These are phyloP conservation scores for Basidiobolus heterosporus DNA, from an alignment of 371 early-diverging fungal species.

Conservation along the genomic window DNA sequence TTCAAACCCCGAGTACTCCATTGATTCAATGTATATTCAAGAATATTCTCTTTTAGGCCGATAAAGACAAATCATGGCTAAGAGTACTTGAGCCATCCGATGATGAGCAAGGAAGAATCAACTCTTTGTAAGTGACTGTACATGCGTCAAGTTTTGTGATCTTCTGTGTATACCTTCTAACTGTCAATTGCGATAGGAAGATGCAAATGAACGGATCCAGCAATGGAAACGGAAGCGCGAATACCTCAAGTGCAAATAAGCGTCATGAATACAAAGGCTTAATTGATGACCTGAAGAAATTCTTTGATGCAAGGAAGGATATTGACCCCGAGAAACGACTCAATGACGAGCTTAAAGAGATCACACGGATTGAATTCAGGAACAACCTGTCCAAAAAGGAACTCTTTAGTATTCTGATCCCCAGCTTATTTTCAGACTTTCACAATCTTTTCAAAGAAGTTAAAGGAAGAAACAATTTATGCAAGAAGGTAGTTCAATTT, in stretches of 20 bases:
- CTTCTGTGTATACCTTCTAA: not conserved
- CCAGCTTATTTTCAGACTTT: constrained; percentile 33
- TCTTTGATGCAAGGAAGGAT: constrained; percentile 12
- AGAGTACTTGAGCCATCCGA: constrained; percentile 41
- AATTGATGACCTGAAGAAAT: constrained; percentile 23
- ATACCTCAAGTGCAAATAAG: constrained; percentile 10
- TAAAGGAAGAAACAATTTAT: constrained; percentile 22
- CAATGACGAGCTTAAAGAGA: constrained; percentile 47
- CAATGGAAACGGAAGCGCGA: constrained; percentile 5
- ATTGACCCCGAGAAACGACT: constrained; percentile 10
- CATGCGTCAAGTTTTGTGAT: constrained; percentile 12
- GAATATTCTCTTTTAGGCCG: too few species aligned
- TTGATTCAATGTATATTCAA: too few species aligned
- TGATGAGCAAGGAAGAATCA: constrained; percentile 37
- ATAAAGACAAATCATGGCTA: constrained; percentile 40
- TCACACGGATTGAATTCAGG: constrained; percentile 57
- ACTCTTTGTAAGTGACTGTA: constrained; percentile 15
- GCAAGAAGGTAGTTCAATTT: constrained; percentile 26
- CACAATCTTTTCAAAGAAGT: constrained; percentile 17
- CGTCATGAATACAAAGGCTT: constrained; percentile 22
- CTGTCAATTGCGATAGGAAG: too few species aligned
- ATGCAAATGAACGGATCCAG: not conserved
- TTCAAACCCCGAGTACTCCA: too few species aligned
- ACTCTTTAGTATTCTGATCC: constrained; percentile 35
- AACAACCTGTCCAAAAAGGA: constrained; percentile 51